Base-by-base conservation (phyloP, 164 flowering plant genomes). In the Vitis riparia region DNA sequence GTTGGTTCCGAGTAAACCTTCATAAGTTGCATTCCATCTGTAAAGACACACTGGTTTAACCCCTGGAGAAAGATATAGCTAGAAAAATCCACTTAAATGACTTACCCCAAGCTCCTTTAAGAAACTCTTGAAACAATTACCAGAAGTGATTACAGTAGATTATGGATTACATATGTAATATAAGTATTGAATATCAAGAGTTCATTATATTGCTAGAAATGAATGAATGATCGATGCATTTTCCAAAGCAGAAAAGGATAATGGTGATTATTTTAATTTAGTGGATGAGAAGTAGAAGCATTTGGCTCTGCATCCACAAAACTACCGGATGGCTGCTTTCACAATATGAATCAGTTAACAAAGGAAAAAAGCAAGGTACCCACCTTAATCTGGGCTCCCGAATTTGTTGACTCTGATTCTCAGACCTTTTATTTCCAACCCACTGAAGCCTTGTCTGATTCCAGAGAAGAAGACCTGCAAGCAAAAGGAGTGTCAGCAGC, bases 11-110 rank as follows among this genome's bases (percentile, higher is more conserved):
- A 93, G 87, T 71, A 93, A 85, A 66, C 83, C 84, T 49, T 93
- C 95, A 55, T 88, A 91, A 14, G 89, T 83, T 1, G 89, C 85
- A 84, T 86, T 85, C 95, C 93, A 89, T 78, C 98, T 93, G 82
- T 71, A 77, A 60, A 51, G 55, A 69, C 61, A 65, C 19, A 59
- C 11, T n/a, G 13, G 32, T 13, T 70, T 63, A 55, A 23, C 51
- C 5, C 14, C 9, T 23, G 51, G 5, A 51, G 11, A 1, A 15
- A 65, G 51, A 59, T 16, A 64, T 37, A 23, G 44, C 44, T 37
- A 37, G 44, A 37, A 37, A 37, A 37, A 37, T 37, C 7, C 44
- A 37, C 44, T 37, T 37, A 37, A 37, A 37, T 37, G 44, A 37
- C 7, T 37, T 37, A 6, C 44, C 44, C 44, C 44, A 37, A 37